These are phyloP conservation scores for Podaxis sp. DNA, from an alignment of 768 basidiomycete species.

Conservation along the genomic window DNA sequence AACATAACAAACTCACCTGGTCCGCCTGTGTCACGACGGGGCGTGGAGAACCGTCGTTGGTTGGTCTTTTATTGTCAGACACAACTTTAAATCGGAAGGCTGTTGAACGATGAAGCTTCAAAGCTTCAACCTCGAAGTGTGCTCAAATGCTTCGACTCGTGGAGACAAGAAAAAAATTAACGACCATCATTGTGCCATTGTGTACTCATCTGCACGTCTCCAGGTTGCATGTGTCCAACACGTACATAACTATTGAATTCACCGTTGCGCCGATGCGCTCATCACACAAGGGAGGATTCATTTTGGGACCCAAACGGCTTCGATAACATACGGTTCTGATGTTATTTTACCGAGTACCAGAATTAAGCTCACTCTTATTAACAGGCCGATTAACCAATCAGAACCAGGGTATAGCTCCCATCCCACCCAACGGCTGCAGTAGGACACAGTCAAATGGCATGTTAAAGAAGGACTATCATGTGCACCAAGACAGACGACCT, in stretches of 20 bases:
- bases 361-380: background rate
- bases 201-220: background rate
- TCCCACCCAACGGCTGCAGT: slow-evolving; percentile 3
- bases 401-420: background rate
- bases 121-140: background rate
- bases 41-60: background rate
- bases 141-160: background rate
- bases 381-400: background rate
- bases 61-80: background rate
- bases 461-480: background rate
- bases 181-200: background rate
- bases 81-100: background rate
- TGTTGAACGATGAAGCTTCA: background rate
- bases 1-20: background rate
- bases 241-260: background rate
- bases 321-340: background rate
- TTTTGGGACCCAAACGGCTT: background rate
- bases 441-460: background rate
- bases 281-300: background rate
- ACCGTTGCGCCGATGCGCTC: background rate
- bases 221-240: background rate
- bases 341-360: background rate
- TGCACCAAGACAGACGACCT: background rate
- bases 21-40: too few relatives aligned
- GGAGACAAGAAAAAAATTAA: background rate